A percentile compares a stretch with the other conserved stretches of the same genome.
These are phyloP conservation scores for Dryas integrifolia DNA, from an alignment of 331 rosid genomes.

Conservation along the genomic window DNA sequence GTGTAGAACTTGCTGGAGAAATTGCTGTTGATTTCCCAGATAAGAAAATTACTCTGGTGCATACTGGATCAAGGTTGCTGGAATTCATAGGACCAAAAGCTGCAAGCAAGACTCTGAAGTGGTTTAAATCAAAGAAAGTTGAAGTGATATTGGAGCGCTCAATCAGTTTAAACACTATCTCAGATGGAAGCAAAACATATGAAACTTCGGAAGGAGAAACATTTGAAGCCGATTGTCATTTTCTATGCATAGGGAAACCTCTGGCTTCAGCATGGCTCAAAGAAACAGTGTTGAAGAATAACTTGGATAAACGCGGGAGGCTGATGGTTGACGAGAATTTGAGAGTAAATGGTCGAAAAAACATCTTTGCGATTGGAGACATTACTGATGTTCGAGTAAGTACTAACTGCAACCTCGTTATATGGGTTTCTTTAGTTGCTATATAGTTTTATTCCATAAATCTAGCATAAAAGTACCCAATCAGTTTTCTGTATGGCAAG, in stretches of 20 bases:
- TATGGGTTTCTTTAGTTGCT: background rate
- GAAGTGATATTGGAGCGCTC: conserved; percentile 55
- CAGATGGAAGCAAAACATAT: conserved; percentile 42
- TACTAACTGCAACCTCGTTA: conserved; percentile 14
- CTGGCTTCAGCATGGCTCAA: conserved; percentile 62
- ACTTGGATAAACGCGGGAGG: conserved; percentile 53
- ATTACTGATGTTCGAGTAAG: conserved; percentile 71
- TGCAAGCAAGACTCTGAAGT: conserved; percentile 44
- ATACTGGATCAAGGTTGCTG: conserved; percentile 63
- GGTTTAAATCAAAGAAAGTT: conserved; percentile 60
- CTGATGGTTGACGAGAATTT: conserved; percentile 59
- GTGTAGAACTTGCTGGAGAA: conserved; percentile 90
- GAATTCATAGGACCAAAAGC: conserved; percentile 81
- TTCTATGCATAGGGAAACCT: conserved; percentile 53
- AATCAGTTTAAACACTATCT: conserved; percentile 29
- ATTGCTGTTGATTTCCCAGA: conserved; percentile 68
- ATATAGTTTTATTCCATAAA: background rate
- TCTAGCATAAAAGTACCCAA: background rate
- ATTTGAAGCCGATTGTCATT: conserved; percentile 65
- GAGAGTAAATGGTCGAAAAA: conserved; percentile 53
- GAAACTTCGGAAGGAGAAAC: conserved; percentile 55
- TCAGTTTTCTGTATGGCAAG: background rate
- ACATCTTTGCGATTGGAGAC: conserved; percentile 74
- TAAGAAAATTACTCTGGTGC: conserved; percentile 61
- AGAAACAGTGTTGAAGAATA: conserved; percentile 40